Evolutionary conservation across 163 green algal species (phyloP).

Genomic region (Scenedesmus sp.): DNA sequence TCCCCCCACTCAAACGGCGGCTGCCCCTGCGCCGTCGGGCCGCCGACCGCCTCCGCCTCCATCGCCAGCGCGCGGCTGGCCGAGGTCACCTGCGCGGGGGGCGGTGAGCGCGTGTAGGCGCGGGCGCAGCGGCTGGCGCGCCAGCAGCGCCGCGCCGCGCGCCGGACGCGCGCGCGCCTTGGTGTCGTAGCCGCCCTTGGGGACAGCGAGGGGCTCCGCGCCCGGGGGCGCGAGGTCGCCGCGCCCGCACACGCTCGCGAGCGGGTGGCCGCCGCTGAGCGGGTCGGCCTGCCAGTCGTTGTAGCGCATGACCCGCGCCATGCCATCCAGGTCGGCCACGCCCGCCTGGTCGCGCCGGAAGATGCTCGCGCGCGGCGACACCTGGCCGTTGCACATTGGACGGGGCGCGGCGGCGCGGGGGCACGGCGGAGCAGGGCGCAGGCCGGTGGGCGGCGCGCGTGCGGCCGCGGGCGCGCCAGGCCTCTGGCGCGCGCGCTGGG

Average conservation of each 20-base stretch:
- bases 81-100: slow-evolving; percentile 58
- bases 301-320: slow-evolving; percentile 76
- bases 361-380: slow-evolving; percentile 67
- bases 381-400: slow-evolving; percentile 16
- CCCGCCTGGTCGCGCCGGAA: slow-evolving; percentile 67
- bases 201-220: too few species aligned
- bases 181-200: slow-evolving; percentile 73
- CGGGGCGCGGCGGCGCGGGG: too few species aligned
- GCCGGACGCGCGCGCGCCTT: slow-evolving; percentile 53
- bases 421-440: too few species aligned
- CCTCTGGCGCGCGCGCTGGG: too few species aligned
- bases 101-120: too few species aligned
- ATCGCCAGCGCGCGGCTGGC: slow-evolving; percentile 55
- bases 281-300: slow-evolving; percentile 74
- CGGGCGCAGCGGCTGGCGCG: too few species aligned
- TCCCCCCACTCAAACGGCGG: slow-evolving; percentile 37
- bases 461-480: too few species aligned
- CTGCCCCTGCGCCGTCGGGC: slow-evolving; percentile 59
- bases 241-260: slow-evolving; percentile 63
- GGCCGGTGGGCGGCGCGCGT: too few species aligned
- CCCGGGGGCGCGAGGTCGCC: slow-evolving; percentile 61
- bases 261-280: slow-evolving; percentile 55
- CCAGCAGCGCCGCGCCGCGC: neutral
- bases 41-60: slow-evolving; percentile 66
- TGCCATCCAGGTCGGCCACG: slow-evolving; percentile 51